Evolutionary conservation across 495 filamentous ascomycete genomes (phyloP), one percentile per base, ranked within the genome.

Genomic region (Physcia stellaris): DNA sequence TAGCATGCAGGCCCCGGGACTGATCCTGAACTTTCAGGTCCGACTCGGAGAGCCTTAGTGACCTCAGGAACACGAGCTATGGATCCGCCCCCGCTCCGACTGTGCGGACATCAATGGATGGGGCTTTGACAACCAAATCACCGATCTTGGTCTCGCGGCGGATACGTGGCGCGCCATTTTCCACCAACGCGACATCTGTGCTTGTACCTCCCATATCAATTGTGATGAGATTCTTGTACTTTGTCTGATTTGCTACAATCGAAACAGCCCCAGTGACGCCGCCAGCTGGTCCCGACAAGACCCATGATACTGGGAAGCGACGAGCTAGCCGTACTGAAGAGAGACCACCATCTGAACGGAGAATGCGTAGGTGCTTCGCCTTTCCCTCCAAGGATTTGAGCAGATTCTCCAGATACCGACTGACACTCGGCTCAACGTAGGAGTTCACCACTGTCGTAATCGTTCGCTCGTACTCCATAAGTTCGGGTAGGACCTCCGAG

Each of bases 141-240:
- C 53, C 64, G 1, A 68, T 56, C 0, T 61, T 57, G 0, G 65
- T 70, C 38, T 68, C 64, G 4, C 65, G 57, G 27, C 65, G 60
- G 6, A 69, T 45, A 7, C 55, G 62, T n/a, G 61, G 64, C 34
- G 61, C 53, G 3, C 61, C 61, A 11, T 66, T 49, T 11, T 65
- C 58, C 17, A 70, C 64, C 4, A 68, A 44, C 0, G 66, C 64
- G 35, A 61, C 60, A 33, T 70, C 66, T 0, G 65, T 70, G 0
- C 60, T 65, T 0, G 66, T 70, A 4, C 65, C 66, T 7, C 66
- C 65, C 64, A 70, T 68, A 34, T 70, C 66, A 9, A 70, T 27
- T 0, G 66, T 70, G 18, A 68, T 67, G 1, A 70, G 40, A 21
- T 70, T 66, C 47, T 67, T 67, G 37, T 63, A 65, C 4, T 55